Evolutionary conservation across 2,329 filamentous ascomycete species (phyloP), one percentile per base, ranked within the genome.

Genomic region (Diaporthe eres): DNA sequence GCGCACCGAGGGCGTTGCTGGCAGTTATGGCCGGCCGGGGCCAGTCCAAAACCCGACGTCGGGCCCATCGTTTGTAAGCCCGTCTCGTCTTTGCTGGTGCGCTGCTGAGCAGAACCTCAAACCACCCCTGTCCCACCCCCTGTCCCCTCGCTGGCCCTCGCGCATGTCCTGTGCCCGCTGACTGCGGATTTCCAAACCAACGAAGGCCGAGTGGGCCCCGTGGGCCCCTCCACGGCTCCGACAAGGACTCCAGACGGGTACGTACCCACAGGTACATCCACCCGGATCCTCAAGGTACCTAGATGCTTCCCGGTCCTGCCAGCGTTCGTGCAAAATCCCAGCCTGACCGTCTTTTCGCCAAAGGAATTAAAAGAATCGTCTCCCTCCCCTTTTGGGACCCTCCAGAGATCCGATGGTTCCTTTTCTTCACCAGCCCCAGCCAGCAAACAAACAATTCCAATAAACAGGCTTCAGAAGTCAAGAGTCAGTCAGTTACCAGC

Each of bases 121-220:
- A 47, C 49, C 63, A 39, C 55, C 63, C 65, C 67, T 34, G 42
- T 71, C 72, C 49, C 25, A 49, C 47, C 71, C 61, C 71, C 53
- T 58, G 63, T 68, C 47, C 28, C 65, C 22, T 39, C 34, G 67
- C 15, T 47, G 22, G n/a, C 44, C 63, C 53, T 51, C 42, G 67
- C 22, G 53, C 25, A 37, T 73, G 61, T 39, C 58, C 47, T 68
- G 57, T 63, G 71, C 60, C 75, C 75, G 75, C 75, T 76, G 75
- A 76, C 72, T 76, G 75, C 72, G 75, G 73, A 75, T 75, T 72
- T 71, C 60, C 44, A 71, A 76, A 72, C 71, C 74, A 67, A 67
- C 75, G 72, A 72, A 72, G 75, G 75, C 75, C 75, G 75, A 77
- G 68, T 72, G 71, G 68, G 73, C 75, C 75, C 73, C 75, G 70